Evolutionary conservation across 2,329 filamentous ascomycete genomes (phyloP).

Genomic region (Aureobasidium mangrovei): DNA sequence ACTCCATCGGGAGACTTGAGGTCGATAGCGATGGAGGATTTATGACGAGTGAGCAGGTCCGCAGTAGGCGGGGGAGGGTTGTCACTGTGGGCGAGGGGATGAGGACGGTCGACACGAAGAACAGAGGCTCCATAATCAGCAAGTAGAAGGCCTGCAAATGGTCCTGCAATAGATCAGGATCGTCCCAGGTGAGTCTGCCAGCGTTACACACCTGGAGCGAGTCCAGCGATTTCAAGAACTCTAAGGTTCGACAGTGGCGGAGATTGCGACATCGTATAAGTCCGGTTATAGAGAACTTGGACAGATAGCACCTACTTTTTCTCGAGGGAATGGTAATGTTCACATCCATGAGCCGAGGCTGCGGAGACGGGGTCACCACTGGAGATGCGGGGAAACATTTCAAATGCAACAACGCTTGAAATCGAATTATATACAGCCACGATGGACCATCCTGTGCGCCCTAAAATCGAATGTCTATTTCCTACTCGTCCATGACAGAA

Average conservation of each 20-base stretch:
- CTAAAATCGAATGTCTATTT: slow-evolving; percentile 3
- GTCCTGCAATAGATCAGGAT: slow-evolving; percentile 44
- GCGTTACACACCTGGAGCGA: slow-evolving; percentile 44
- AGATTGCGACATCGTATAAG: slow-evolving; percentile 15
- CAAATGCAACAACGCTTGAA: slow-evolving; percentile 4
- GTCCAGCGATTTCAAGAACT: slow-evolving; percentile 58
- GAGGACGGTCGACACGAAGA: slow-evolving; percentile 67
- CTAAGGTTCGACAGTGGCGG: slow-evolving; percentile 49
- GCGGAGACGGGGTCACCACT: neutral
- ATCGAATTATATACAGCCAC: slow-evolving; percentile 11
- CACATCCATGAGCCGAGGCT: neutral
- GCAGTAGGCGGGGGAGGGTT: slow-evolving; percentile 37
- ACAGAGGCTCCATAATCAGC: slow-evolving; percentile 84
- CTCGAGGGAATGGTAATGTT: neutral
- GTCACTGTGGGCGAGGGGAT: slow-evolving; percentile 31
- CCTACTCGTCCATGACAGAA: slow-evolving; percentile 85
- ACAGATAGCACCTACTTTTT: neutral
- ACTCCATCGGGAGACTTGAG: slow-evolving; percentile 60
- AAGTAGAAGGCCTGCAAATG: slow-evolving; percentile 80
- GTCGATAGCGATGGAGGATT: slow-evolving; percentile 70
- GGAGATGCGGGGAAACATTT: slow-evolving; percentile 5
- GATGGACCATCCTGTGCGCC: slow-evolving; percentile 5
- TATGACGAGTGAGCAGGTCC: slow-evolving; percentile 73
- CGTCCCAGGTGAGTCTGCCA: no score
- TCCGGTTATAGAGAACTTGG: neutral